These are phyloP conservation scores for Megacollybia marginata DNA, from an alignment of 768 basidiomycete species.

Conservation along the genomic window DNA sequence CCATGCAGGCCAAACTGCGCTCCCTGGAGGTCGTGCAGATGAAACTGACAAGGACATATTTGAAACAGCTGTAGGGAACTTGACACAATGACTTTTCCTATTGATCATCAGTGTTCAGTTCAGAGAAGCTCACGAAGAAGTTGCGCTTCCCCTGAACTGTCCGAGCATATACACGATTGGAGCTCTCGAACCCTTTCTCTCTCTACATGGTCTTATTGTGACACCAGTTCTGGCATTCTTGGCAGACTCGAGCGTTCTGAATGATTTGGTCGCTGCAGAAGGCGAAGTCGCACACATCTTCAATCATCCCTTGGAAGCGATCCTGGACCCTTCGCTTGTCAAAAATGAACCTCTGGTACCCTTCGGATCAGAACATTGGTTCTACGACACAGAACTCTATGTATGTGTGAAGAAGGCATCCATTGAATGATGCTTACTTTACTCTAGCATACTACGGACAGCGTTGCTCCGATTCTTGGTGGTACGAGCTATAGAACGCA, in stretches of 20 bases:
- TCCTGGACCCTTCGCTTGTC: conserved; percentile 54
- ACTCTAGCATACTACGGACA: conserved; percentile 50
- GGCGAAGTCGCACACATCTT: conserved; percentile 79
- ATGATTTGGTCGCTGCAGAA: conserved; percentile 43
- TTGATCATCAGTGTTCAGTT: conserved; percentile 33
- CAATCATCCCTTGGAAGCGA: conserved; percentile 66
- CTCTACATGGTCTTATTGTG: conserved; percentile 62
- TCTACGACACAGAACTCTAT: conserved; percentile 63
- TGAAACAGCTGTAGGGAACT: conserved; percentile 63
- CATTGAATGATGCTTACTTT: not conserved
- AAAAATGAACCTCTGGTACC: conserved; percentile 42
- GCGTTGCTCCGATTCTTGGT: conserved; percentile 36
- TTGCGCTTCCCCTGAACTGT: conserved; percentile 53
- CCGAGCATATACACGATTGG: conserved; percentile 55
- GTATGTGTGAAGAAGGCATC: conserved; percentile 34
- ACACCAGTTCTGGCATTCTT: conserved; percentile 74
- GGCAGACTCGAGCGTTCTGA: conserved; percentile 44
- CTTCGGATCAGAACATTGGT: conserved; percentile 68
- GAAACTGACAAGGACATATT: conserved; percentile 53
- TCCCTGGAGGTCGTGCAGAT: conserved; percentile 79
- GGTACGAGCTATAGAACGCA: conserved; percentile 70
- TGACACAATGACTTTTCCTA: not conserved
- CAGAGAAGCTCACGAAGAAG: conserved; percentile 84
- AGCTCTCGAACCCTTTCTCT: conserved; percentile 58
- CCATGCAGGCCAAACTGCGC: conserved; percentile 76